phyloP scores from a whole-genome alignment of 2,329 filamentous ascomycete species.

The Aureobasidium lini region DNA sequence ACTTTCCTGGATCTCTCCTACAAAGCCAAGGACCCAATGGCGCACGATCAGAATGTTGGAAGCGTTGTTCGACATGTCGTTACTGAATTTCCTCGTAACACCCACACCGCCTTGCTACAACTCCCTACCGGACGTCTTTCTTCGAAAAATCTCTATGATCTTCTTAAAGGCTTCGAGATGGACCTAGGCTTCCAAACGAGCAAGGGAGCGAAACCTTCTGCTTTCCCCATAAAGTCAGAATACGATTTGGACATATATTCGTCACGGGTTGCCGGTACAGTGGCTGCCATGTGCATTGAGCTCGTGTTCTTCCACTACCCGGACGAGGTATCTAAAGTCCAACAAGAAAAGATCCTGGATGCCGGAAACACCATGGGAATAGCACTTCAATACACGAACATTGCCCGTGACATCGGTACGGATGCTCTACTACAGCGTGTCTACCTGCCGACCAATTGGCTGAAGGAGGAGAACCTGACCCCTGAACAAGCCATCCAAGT shows the following conservation, averaged over 20 bases:
- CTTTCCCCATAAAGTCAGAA: slow-evolving; percentile 52
- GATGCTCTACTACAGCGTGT: slow-evolving; percentile 60
- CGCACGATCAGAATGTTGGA: slow-evolving; percentile 19
- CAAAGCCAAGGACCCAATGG: slow-evolving; percentile 22
- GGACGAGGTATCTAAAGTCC: slow-evolving; percentile 22
- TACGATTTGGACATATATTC: slow-evolving; percentile 56
- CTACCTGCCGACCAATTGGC: slow-evolving; percentile 60
- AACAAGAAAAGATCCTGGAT: slow-evolving; percentile 41
- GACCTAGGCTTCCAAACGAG: slow-evolving; percentile 50
- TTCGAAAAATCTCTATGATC: slow-evolving; percentile 52
- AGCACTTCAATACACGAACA: slow-evolving; percentile 70
- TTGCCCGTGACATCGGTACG: slow-evolving; percentile 62
- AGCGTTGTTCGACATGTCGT: slow-evolving; percentile 33
- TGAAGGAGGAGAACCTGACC: slow-evolving; percentile 49
- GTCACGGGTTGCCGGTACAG: slow-evolving; percentile 62
- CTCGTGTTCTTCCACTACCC: slow-evolving; percentile 55
- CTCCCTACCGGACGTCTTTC: slow-evolving; percentile 53
- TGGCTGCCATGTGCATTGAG: slow-evolving; percentile 61
- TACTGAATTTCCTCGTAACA: slow-evolving; percentile 45
- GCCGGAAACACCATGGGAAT: slow-evolving; percentile 62
- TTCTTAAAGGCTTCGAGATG: slow-evolving; percentile 62
- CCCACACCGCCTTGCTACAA: slow-evolving; percentile 50
- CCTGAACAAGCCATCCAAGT: slow-evolving; percentile 47
- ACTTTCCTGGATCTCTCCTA: slow-evolving; percentile 52
- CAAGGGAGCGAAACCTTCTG: slow-evolving; percentile 5